Evolutionary conservation across 1,139 yeast species (phyloP).

Genomic region (Blastobotrys ciferrii): DNA sequence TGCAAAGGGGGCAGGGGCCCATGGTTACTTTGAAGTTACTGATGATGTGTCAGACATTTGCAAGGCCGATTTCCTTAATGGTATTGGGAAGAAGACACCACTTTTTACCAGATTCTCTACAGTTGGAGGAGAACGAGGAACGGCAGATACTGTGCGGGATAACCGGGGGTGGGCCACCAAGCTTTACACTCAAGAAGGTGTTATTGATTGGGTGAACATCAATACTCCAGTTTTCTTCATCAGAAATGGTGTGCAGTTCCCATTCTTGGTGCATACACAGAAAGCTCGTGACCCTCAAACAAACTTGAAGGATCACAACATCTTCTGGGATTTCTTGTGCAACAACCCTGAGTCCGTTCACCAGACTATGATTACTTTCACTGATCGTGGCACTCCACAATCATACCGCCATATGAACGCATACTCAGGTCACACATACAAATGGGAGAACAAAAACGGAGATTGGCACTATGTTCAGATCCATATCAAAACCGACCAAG

Average conservation of each 20-base stretch:
- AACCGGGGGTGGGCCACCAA: slow-evolving; percentile 83
- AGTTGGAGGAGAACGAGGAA: slow-evolving; percentile 81
- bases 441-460: slow-evolving; percentile 61
- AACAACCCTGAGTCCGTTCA: slow-evolving; percentile 61
- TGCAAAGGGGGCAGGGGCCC: slow-evolving; percentile 86
- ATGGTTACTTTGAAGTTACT: slow-evolving; percentile 73
- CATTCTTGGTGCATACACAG: slow-evolving; percentile 81
- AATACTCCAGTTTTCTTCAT: slow-evolving; percentile 84
- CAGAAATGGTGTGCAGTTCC: slow-evolving; percentile 82
- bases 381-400: slow-evolving; percentile 70
- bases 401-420: slow-evolving; percentile 64
- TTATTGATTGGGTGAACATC: slow-evolving; percentile 80
- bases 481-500: slow-evolving; percentile 59
- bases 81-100: slow-evolving; percentile 70
- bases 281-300: slow-evolving; percentile 82
- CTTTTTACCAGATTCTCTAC: slow-evolving; percentile 76
- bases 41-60: slow-evolving; percentile 76
- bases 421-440: slow-evolving; percentile 72
- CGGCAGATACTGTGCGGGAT: slow-evolving; percentile 82
- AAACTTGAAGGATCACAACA: slow-evolving; percentile 66
- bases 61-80: slow-evolving; percentile 63
- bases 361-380: slow-evolving; percentile 58
- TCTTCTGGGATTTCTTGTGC: slow-evolving; percentile 65
- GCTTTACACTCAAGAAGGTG: slow-evolving; percentile 82
- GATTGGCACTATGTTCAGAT: slow-evolving; percentile 64